These are phyloP conservation scores for Alternaria arbusti DNA, from an alignment of 2,329 filamentous ascomycete genomes.

Conservation along the genomic window DNA sequence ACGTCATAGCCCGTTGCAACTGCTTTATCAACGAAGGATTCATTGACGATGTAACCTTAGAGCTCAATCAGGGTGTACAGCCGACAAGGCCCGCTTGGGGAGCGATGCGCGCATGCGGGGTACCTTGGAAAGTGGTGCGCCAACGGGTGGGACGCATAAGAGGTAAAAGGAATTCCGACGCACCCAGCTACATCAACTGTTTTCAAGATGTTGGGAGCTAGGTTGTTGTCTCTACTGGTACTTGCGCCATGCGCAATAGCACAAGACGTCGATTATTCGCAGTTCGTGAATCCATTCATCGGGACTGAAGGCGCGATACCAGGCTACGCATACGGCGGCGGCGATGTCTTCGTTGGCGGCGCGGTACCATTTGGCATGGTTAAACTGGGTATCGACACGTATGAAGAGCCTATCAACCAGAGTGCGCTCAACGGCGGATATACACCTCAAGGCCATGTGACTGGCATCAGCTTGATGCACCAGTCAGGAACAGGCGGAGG, in stretches of 20 bases:
- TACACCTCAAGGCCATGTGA: constrained; percentile 50
- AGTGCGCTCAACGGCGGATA: constrained; percentile 51
- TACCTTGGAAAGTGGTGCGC: constrained; percentile 3
- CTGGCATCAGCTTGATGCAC: constrained; percentile 50
- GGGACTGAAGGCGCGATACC: constrained; percentile 55
- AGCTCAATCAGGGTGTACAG: constrained; percentile 12
- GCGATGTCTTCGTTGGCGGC: constrained; percentile 50
- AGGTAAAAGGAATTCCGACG: neutral
- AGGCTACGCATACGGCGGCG: constrained; percentile 50
- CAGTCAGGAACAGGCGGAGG: constrained; percentile 47
- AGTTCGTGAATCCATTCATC: constrained; percentile 55
- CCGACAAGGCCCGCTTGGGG: neutral
- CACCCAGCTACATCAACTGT: neutral
- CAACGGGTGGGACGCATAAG: neutral
- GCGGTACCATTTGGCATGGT: constrained; percentile 50
- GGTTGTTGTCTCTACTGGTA: neutral
- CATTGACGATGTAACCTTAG: constrained; percentile 29
- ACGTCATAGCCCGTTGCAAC: constrained; percentile 21
- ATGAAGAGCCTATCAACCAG: constrained; percentile 44
- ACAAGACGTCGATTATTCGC: constrained; percentile 38
- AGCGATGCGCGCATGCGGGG: constrained; percentile 22
- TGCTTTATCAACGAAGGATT: neutral
- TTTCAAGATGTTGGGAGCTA: neutral
- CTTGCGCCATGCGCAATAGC: constrained; percentile 1
- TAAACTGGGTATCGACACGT: constrained; percentile 51